A percentile compares a stretch with the other conserved stretches of the same genome.
These are phyloP conservation scores for Linanthus parryae DNA, from an alignment of 148 eudicot genomes.

Conservation along the genomic window DNA sequence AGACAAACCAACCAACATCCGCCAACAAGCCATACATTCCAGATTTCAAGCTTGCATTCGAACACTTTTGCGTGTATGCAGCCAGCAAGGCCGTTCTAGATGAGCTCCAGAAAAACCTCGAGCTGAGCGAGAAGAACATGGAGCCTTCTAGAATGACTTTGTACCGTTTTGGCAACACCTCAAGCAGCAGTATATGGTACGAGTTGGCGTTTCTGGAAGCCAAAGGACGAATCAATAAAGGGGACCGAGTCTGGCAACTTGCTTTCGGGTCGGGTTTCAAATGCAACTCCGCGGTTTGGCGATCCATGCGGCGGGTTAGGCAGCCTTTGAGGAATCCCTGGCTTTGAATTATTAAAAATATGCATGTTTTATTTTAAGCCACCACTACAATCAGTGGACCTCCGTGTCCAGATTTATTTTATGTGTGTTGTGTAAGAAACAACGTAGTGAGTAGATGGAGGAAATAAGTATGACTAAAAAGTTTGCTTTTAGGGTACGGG, in stretches of 20 bases:
- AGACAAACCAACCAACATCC: slow-evolving; percentile 7
- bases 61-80: slow-evolving; percentile 89
- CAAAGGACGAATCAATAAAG: slow-evolving; percentile 51
- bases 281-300: slow-evolving; percentile 90
- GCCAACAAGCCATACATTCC: slow-evolving; percentile 74
- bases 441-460: too few species aligned
- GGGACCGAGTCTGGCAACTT: slow-evolving; percentile 88
- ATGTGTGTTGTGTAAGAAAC: too few species aligned
- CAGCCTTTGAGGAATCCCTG: slow-evolving; percentile 62
- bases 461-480: too few species aligned
- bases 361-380: too few species aligned
- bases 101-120: slow-evolving; percentile 77
- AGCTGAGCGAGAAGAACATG: slow-evolving; percentile 70
- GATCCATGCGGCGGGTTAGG: slow-evolving; percentile 43
- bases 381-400: too few species aligned
- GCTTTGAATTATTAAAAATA: too few species aligned
- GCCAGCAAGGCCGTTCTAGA: slow-evolving; percentile 74
- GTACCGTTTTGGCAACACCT: slow-evolving; percentile 81
- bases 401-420: too few species aligned
- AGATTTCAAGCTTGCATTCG: slow-evolving; percentile 90
- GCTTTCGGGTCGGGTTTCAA: slow-evolving; percentile 87
- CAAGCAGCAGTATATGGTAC: slow-evolving; percentile 96
- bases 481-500: too few species aligned
- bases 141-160: slow-evolving; percentile 73
- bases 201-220: slow-evolving; percentile 83